Evolutionary conservation across 2,329 filamentous ascomycete genomes (phyloP), one percentile per base, ranked within the genome.

Genomic region (Magnaporthiopsis poae): DNA sequence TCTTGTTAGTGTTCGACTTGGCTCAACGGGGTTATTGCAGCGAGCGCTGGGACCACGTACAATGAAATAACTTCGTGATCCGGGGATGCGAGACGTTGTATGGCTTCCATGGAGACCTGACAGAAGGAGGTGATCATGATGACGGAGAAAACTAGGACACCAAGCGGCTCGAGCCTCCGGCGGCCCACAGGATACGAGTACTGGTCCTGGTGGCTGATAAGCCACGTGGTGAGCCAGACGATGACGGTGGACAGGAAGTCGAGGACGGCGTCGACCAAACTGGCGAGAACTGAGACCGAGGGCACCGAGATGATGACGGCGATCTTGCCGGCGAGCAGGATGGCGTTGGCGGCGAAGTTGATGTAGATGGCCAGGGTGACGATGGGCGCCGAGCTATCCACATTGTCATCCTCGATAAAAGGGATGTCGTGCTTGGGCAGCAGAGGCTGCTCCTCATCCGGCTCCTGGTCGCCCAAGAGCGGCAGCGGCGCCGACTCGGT

Each of bases 321-420:
- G 64, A 92, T 85, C 75, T 96, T 96, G 68, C 91, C 86, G 8
- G 84, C 83, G 3, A 96, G 83, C 1, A 96, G 82, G 61, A 91
- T 79, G 2, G 86, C 81, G 74, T 96, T 96, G 67, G 92, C 92
- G 29, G 84, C 78, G 63, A 96, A 84, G 74, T 96, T 96, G 75
- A 96, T 79, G 75, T 92, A 94, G 72, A 98, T 95, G 60, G 94
- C 93, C 27, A 95, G 74, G n/a, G 88, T 89, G 63, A 97, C 92
- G 63, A 96, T 86, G 21, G 84, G 86, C 68, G 89, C 88, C 63
- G 87, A 83, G 69, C 88, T 91, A 73, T 92, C 89, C 2, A 92
- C 71, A 29, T 85, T 84, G 67, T 88, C 89, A 69, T 92, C 90
- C 67, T 90, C 88, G 66, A 90, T 84, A 75, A 87, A 88, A 9